Base-by-base conservation (phyloP, 352 stramenopile genomes). In the Saprolegnia parasitica region DNA sequence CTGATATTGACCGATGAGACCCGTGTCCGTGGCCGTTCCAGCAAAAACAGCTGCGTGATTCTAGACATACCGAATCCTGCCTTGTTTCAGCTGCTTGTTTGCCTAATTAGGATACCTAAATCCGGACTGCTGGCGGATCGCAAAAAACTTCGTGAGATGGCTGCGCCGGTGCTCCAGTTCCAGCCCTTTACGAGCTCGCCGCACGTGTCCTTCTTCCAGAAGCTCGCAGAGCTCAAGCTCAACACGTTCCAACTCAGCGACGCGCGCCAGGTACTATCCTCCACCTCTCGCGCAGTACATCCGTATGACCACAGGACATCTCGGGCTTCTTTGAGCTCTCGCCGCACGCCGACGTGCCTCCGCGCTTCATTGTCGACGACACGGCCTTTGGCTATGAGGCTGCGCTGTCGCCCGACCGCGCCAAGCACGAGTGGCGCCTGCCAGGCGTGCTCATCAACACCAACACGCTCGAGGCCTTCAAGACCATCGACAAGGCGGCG, bases 391-490 rank as follows among this genome's bases (percentile, higher is more conserved):
- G 64, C 0, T 61, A 16, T 3, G 67, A 72, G 1, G 35, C 37
- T 8, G 16, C 45, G 49, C 8, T 26, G 42, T 67, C 75, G 15
- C 64, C 65, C 6, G 81, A 92, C 56, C 81, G 84, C 42, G 76
- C 74, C 63, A 81, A 84, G 2, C 91, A 93, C 70, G 85, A 95
- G 66, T 96, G 84, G 86, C 74, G 76, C 62, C 83, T 83, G 5
- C 79, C 80, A 10, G 89, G 89, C 20, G 45, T 81, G 24, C 72
- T 96, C 0, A 73, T 81, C 68, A 96, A 96, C 68, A 91, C 85
- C 16, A 96, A 97, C 68, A 96, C 90, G 23, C 70, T 96, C 6
- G 86, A 97, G 76, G 85, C 87, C 20, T 96, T 97, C 65, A 94
- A 95, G 71, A 78, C 68, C 0, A 70, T 93, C 20, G 88, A 97